These are phyloP conservation scores for Ceratonia siliqua DNA, from an alignment of 306 rosid species.

Conservation along the genomic window DNA sequence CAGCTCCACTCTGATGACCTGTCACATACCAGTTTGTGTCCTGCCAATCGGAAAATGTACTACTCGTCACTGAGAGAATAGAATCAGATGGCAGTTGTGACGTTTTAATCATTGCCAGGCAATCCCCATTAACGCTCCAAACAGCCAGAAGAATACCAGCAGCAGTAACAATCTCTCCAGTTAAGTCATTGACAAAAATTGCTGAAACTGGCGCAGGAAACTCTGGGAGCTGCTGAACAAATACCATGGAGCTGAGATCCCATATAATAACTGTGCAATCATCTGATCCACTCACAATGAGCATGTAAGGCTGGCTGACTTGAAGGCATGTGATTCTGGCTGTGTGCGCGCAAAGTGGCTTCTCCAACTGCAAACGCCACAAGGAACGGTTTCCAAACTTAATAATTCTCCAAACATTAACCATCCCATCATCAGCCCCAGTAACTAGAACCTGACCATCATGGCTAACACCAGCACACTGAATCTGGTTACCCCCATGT, in stretches of 20 bases:
- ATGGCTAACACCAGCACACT: conserved; percentile 81
- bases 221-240: conserved; percentile 95
- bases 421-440: conserved; percentile 95
- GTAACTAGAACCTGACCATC: conserved; percentile 92
- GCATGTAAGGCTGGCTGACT: conserved; percentile 98
- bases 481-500: conserved; percentile 90
- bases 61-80: conserved; percentile 83
- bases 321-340: conserved; percentile 86
- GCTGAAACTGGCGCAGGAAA: conserved; percentile 90
- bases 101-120: conserved; percentile 86
- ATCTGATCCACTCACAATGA: conserved; percentile 93
- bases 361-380: conserved; percentile 80
- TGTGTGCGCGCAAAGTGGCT: conserved; percentile 88
- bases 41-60: conserved; percentile 89
- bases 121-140: conserved; percentile 98
- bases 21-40: conserved; percentile 96
- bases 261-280: conserved; percentile 94
- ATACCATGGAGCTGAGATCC: conserved; percentile 94
- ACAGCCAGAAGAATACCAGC: conserved; percentile 93
- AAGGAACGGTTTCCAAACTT: conserved; percentile 66
- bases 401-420: conserved; percentile 88
- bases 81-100: conserved; percentile 98
- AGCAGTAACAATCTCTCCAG: conserved; percentile 94
- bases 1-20: conserved; percentile 99
- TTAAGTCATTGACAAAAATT: conserved; percentile 84